phyloP scores from a whole-genome alignment of 192 early-diverging fungal genomes.

The Podila minutissima region DNA sequence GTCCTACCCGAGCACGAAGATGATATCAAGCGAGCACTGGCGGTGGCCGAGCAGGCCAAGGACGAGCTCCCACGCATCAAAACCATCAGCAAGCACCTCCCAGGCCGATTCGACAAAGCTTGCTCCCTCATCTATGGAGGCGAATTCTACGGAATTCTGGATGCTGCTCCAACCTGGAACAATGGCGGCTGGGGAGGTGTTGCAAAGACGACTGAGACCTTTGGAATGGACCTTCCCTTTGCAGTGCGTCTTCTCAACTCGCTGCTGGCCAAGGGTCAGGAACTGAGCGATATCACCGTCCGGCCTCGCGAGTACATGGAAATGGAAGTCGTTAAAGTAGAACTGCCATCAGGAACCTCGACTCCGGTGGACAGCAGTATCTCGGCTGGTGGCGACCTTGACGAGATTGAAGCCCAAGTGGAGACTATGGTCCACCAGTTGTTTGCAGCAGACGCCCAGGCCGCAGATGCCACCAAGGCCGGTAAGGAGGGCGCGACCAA shows the following conservation, averaged over 20 bases:
- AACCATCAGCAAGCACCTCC: constrained; percentile 35
- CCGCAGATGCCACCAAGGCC: neutral
- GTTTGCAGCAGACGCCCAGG: constrained; percentile 4
- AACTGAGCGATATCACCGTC: neutral
- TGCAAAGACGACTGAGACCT: constrained; percentile 2
- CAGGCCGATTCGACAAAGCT: constrained; percentile 63
- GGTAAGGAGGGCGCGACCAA: neutral
- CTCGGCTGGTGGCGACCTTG: neutral
- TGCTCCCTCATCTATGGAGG: constrained; percentile 62
- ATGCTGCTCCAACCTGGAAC: neutral
- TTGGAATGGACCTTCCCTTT: constrained; percentile 33
- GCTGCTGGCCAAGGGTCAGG: constrained; percentile 7
- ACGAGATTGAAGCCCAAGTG: neutral
- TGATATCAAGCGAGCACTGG: constrained; percentile 58
- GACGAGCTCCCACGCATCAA: constrained; percentile 62
- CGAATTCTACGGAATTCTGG: constrained; percentile 46
- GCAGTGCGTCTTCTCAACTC: constrained; percentile 30
- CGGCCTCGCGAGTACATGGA: constrained; percentile 18
- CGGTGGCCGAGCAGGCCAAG: constrained; percentile 52
- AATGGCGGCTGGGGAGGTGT: constrained; percentile 12
- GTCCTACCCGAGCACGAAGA: constrained; percentile 62
- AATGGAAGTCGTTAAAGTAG: constrained; percentile 20
- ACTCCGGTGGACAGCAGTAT: neutral
- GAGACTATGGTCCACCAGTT: constrained; percentile 34
- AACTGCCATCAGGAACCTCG: constrained; percentile 1